These are phyloP conservation scores for Trametes hirsuta DNA, from an alignment of 1,284 basidiomycete species.

Conservation along the genomic window DNA sequence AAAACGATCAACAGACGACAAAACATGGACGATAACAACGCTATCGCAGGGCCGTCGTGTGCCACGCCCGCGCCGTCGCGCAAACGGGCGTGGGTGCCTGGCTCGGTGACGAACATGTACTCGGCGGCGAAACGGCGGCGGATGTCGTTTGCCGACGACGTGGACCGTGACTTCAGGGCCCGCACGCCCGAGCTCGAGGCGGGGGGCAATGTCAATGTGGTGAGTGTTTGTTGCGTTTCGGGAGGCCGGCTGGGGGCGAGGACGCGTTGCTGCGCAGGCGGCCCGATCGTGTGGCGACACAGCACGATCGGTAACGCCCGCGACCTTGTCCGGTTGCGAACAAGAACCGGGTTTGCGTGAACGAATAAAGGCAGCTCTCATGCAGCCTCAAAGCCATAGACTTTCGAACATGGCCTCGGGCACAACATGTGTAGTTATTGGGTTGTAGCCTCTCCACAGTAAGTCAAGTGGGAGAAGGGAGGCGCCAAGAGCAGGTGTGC, in stretches of 20 bases:
- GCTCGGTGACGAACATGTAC: conserved; percentile 38
- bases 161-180: conserved; percentile 22
- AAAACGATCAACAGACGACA: background rate
- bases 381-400: no score
- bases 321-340: background rate
- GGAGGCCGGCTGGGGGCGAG: background rate
- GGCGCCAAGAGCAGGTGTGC: no score
- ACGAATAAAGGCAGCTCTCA: background rate
- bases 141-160: conserved; percentile 32
- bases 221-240: conserved; percentile 14
- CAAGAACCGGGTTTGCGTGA: background rate
- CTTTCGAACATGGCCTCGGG: no score
- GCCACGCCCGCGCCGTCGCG: conserved; percentile 23
- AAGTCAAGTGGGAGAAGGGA: no score
- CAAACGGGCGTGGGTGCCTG: conserved; percentile 34
- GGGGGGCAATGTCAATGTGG: conserved; percentile 24
- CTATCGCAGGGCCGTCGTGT: conserved; percentile 15
- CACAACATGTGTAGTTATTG: no score
- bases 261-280: background rate
- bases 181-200: conserved; percentile 21
- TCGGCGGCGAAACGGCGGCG: conserved; percentile 37
- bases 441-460: no score
- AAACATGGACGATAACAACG: conserved; percentile 15
- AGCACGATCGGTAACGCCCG: conserved; percentile 3
- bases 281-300: conserved; percentile 5